Base-by-base conservation (phyloP, 352 stramenopile species). In the Phytophthora citrophthora region DNA sequence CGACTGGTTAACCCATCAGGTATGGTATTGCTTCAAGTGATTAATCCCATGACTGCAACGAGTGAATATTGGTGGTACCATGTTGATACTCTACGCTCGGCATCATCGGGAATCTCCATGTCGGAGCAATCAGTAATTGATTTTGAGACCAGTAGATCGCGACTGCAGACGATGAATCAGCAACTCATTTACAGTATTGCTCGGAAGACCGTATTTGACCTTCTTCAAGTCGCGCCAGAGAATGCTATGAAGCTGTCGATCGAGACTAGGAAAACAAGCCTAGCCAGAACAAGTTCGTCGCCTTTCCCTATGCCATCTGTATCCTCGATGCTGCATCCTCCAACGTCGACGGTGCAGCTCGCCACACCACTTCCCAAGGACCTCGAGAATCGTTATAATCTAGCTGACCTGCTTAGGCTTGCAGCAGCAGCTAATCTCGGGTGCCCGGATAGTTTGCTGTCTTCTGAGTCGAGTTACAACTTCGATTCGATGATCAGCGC, bases 31-130 rank as follows among this genome's bases (percentile, higher is more conserved):
- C 70, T 93, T 60, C 81, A 93, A 44, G 48, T 93, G 2, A 27
- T 70, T 18, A 91, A 93, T 43, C 79, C 81, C 2, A 44, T 48
- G 18, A 81, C 76, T 9, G 74, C 79, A 1, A 45, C 55, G 20
- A 65, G 84, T 13, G 81, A 93, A 46, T 74, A 84, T 32, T 93
- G 82, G 81, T 93, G 85, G 85, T 90, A 84, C 31, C 76, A 79
- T 54, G 82, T 91, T 11, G 78, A 91, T 15, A 78, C 57, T 27
- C 45, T 91, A 16, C 70, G 66, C 26, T 58, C 51, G 11, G 67
- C 68, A 18, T 45, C 44, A 24, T 60, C 39, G 24, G 45, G 46
- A 4, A 31, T 54, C 7, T 69, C 56, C 48, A 61, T 74, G 27
- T 72, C 70, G 4, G 68, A 88, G 6, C 68, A 76, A 27, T 79